phyloP scores from a whole-genome alignment of 805 yeast species.

The Wickerhamiella domercqiae region DNA sequence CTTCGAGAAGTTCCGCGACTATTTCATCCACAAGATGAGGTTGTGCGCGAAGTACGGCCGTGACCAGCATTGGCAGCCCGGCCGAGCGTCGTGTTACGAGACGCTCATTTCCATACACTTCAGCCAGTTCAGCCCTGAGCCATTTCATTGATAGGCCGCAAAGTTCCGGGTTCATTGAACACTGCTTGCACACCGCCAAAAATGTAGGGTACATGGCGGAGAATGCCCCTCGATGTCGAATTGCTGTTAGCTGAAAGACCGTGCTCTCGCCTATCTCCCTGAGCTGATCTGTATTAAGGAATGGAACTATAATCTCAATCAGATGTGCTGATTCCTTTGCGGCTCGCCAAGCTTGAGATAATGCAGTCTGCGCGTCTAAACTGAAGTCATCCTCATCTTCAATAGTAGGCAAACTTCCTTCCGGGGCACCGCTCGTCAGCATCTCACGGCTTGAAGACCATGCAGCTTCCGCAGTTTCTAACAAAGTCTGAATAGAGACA shows the following conservation, averaged over 20 bases:
- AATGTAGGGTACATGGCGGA: slow-evolving; percentile 77
- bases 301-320: slow-evolving; percentile 19
- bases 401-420: slow-evolving; percentile 32
- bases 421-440: slow-evolving; percentile 56
- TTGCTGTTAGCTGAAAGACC: slow-evolving; percentile 50
- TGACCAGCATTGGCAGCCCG: slow-evolving; percentile 68
- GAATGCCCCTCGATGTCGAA: slow-evolving; percentile 85
- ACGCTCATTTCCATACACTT: slow-evolving; percentile 44
- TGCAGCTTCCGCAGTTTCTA: slow-evolving; percentile 8
- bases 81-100: slow-evolving; percentile 81
- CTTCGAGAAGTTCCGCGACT: not conserved
- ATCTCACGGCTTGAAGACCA: slow-evolving; percentile 37
- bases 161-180: slow-evolving; percentile 20
- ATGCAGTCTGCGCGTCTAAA: not conserved
- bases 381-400: too few species aligned
- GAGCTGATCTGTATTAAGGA: slow-evolving; percentile 27
- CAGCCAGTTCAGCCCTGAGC: slow-evolving; percentile 40
- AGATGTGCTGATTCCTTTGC: slow-evolving; percentile 58
- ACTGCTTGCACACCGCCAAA: slow-evolving; percentile 45
- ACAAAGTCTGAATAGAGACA: not conserved
- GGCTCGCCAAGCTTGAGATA: slow-evolving; percentile 43
- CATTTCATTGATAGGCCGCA: slow-evolving; percentile 34
- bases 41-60: slow-evolving; percentile 54
- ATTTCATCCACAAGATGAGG: slow-evolving; percentile 25
- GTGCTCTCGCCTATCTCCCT: slow-evolving; percentile 36